A percentile compares a stretch with the other conserved stretches of the same genome.
Evolutionary conservation across 805 yeast genomes (phyloP).

Genomic region (Metschnikowia gelsemii): DNA sequence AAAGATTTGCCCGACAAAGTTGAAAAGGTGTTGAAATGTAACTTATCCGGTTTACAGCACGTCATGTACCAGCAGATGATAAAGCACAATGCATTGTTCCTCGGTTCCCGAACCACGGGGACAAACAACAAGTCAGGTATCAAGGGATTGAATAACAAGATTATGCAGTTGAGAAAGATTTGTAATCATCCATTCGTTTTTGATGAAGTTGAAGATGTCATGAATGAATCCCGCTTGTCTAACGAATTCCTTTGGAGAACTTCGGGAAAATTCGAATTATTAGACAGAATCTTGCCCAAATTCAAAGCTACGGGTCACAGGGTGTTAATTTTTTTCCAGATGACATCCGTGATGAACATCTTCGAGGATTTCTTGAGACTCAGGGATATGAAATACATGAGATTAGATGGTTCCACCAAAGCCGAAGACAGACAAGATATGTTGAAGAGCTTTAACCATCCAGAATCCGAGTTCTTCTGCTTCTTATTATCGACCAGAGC

Average conservation of each 20-base stretch:
- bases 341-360: constrained; percentile 88
- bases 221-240: constrained; percentile 61
- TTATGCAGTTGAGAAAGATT: constrained; percentile 82
- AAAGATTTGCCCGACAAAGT: constrained; percentile 83
- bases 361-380: constrained; percentile 80
- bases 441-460: constrained; percentile 73
- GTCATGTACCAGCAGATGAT: constrained; percentile 76
- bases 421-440: constrained; percentile 79
- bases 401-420: constrained; percentile 81
- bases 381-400: constrained; percentile 64
- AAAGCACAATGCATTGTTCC: constrained; percentile 65
- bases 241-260: constrained; percentile 72
- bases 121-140: constrained; percentile 55
- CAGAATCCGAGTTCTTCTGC: constrained; percentile 73
- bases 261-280: constrained; percentile 76
- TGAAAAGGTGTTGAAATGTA: constrained; percentile 79
- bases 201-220: constrained; percentile 72
- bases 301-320: constrained; percentile 73
- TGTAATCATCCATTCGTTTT: constrained; percentile 88
- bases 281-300: constrained; percentile 74
- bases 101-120: constrained; percentile 60
- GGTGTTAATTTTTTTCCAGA: constrained; percentile 79
- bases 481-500: constrained; percentile 82
- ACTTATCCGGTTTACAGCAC: constrained; percentile 68
- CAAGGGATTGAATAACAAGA: constrained; percentile 75